Percentiles rank a stretch among this genome's conserved stretches.
Evolutionary conservation across 1,139 yeast genomes (phyloP).

Genomic region (Hanseniaspora gamundiae): DNA sequence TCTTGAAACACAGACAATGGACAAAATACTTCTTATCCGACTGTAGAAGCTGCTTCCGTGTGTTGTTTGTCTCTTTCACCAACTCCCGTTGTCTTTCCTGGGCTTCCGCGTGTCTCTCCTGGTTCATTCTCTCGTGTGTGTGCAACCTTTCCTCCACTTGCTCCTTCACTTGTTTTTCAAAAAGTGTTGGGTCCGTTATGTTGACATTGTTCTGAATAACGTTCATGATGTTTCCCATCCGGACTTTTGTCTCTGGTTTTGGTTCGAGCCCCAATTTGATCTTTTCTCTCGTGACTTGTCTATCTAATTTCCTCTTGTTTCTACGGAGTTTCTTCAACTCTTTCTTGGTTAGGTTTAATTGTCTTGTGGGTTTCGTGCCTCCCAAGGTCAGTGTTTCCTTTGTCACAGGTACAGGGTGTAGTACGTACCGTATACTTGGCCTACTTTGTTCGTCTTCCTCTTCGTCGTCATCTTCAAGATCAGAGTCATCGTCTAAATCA

Average conservation of each 20-base stretch:
- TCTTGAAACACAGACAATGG: conserved; percentile 50
- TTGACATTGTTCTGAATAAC: conserved; percentile 71
- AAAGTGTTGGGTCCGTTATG: conserved; percentile 65
- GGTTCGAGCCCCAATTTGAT: conserved; percentile 74
- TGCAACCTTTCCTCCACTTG: conserved; percentile 55
- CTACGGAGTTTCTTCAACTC: conserved; percentile 68
- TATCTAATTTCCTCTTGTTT: conserved; percentile 50
- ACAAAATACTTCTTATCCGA: conserved; percentile 32
- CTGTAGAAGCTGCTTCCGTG: not conserved
- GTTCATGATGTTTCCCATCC: conserved; percentile 68
- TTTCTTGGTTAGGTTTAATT: conserved; percentile 56
- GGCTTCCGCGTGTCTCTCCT: conserved; percentile 33
- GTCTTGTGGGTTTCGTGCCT: conserved; percentile 31
- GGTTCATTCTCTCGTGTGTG: conserved; percentile 53
- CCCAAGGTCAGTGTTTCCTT: conserved; percentile 20
- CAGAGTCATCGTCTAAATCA: conserved; percentile 14
- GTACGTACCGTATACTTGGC: conserved; percentile 38
- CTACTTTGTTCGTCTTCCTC: conserved; percentile 6
- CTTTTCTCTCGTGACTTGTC: conserved; percentile 65
- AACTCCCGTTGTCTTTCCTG: conserved; percentile 7
- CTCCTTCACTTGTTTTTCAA: conserved; percentile 57
- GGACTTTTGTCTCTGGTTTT: conserved; percentile 84
- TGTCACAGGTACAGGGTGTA: conserved; percentile 64
- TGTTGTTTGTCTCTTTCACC: not conserved
- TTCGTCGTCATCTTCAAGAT: conserved; percentile 13